A percentile compares a stretch with the other conserved stretches of the same genome.
These are phyloP conservation scores for Russula foetens DNA, from an alignment of 768 basidiomycete genomes.

Conservation along the genomic window DNA sequence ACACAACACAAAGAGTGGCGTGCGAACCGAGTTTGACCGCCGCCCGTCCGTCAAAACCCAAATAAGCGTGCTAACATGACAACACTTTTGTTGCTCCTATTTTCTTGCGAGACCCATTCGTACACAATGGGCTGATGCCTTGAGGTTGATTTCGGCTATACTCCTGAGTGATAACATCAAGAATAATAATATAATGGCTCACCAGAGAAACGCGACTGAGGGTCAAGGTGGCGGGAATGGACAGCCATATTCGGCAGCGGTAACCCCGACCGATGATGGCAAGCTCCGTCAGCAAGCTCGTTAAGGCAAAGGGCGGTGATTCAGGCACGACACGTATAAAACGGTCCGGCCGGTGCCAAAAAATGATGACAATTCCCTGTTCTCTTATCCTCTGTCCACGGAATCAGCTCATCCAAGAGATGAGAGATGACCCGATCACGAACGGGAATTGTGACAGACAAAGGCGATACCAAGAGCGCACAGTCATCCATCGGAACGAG, in stretches of 20 bases:
- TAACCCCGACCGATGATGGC: constrained; percentile 3
- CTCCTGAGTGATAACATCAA: not conserved
- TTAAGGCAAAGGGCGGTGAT: constrained; percentile 6
- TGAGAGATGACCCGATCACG: not conserved
- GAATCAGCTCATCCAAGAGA: not conserved
- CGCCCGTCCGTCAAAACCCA: constrained; percentile 4
- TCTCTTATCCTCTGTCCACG: not conserved
- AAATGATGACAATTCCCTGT: too few relatives aligned
- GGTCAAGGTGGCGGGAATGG: not conserved
- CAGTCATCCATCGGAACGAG: not conserved
- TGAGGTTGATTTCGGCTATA: not conserved
- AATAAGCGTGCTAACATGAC: constrained; percentile 3
- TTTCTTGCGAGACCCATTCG: not conserved
- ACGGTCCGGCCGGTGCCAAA: not conserved
- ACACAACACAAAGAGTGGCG: constrained; percentile 12
- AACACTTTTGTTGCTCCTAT: not conserved
- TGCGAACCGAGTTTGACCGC: constrained; percentile 4
- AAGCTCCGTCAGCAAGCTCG: not conserved
- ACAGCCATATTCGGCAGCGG: not conserved
- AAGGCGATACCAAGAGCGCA: not conserved
- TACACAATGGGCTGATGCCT: not conserved
- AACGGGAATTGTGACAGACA: not conserved
- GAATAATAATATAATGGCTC: not conserved
- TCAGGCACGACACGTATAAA: not conserved
- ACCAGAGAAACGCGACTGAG: not conserved